Conservation (phyloP, 1,284 basidiomycete species). For the Microbotryomycetes sp. region DNA sequence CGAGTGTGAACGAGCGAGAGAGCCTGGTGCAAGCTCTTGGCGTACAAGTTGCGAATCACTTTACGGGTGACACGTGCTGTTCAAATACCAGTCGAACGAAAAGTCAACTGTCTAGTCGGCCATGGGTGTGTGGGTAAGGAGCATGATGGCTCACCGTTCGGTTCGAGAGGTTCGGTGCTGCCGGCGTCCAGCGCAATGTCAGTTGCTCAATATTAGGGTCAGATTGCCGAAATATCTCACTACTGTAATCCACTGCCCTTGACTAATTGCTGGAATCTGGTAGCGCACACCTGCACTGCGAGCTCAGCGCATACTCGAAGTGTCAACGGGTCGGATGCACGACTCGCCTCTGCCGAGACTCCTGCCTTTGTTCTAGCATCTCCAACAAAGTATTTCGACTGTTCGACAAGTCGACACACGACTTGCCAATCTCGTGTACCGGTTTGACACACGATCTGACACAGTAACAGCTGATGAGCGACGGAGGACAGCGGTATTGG, state of each 20-base stretch:
- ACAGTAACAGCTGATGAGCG: background rate
- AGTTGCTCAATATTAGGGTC: too few relatives aligned
- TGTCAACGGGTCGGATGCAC: too few relatives aligned
- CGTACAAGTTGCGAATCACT: background rate
- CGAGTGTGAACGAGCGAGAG: background rate
- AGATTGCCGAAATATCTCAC: too few relatives aligned
- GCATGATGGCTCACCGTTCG: background rate
- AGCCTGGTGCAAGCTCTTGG: background rate
- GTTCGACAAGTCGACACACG: background rate
- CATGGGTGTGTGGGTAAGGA: too few relatives aligned
- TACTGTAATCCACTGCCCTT: background rate
- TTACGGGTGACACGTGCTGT: background rate
- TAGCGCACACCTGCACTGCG: too few relatives aligned
- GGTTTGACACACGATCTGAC: background rate
- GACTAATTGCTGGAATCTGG: background rate
- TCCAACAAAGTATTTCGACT: too few relatives aligned
- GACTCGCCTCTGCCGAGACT: too few relatives aligned
- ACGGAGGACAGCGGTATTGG: background rate
- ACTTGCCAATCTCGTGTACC: background rate
- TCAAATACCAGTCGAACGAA: too few relatives aligned
- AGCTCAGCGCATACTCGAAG: too few relatives aligned
- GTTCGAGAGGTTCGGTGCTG: background rate
- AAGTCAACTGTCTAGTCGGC: too few relatives aligned
- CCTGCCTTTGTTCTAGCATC: too few relatives aligned
- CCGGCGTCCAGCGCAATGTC: too few relatives aligned